These are phyloP conservation scores for Ambrosia trifida DNA, from an alignment of 129 eudicot species.

Conservation along the genomic window DNA sequence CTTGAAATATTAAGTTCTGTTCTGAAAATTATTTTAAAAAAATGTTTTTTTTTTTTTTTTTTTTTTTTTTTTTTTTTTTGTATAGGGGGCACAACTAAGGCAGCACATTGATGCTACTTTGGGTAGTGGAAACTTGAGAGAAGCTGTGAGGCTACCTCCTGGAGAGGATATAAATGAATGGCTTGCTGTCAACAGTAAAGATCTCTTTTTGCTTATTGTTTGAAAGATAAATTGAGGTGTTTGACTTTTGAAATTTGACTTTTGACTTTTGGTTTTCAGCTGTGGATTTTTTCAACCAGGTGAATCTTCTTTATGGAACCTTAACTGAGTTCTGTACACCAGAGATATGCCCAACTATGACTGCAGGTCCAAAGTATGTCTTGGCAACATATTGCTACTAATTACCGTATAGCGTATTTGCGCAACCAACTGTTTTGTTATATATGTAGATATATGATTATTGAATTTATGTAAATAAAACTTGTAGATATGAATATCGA, in stretches of 20 bases:
- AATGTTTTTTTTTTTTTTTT: too few relatives aligned
- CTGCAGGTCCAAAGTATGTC: conserved; percentile 96
- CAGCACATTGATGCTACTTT: conserved; percentile 92
- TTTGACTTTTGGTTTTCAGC: conserved; percentile 55
- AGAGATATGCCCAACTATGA: conserved; percentile 93
- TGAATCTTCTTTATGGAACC: conserved; percentile 93
- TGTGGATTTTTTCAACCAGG: conserved; percentile 97
- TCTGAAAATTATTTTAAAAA: background rate
- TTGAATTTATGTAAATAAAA: conserved; percentile 21
- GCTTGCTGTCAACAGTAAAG: conserved; percentile 94
- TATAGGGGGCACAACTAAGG: conserved; percentile 92
- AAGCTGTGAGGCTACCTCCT: conserved; percentile 95
- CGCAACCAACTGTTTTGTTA: conserved; percentile 6
- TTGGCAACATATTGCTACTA: background rate
- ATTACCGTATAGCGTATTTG: background rate
- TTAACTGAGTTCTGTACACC: conserved; percentile 94
- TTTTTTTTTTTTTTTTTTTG: background rate
- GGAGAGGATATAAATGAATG: conserved; percentile 97
- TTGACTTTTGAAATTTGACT: conserved; percentile 25
- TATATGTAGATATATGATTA: conserved; percentile 8
- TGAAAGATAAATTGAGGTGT: conserved; percentile 18
- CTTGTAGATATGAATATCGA: conserved; percentile 78
- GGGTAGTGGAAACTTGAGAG: conserved; percentile 95
- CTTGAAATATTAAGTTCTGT: background rate
- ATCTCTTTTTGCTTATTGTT: conserved; percentile 13